Base-by-base conservation (phyloP, 2,329 filamentous ascomycete genomes). In the Venturia effusa region DNA sequence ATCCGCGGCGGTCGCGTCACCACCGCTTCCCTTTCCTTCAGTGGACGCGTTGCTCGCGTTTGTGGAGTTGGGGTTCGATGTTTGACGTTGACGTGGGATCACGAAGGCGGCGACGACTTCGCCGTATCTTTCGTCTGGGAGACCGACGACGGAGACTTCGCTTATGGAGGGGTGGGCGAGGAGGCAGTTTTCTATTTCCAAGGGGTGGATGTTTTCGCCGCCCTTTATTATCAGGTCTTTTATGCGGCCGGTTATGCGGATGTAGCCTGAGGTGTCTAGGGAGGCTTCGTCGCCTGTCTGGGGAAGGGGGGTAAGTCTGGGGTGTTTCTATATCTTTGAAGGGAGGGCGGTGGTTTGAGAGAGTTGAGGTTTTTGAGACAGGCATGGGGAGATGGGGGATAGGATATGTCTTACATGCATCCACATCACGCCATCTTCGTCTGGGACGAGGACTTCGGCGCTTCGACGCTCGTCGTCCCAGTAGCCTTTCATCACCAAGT, bases 151-250 rank as follows among this genome's bases (percentile, higher is more conserved):
- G 67, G 87, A 90, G 3, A 85, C 90, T 67, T 97, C 91, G 17
- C 81, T 79, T 0, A 97, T 80, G 3, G 80, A 79, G 1, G 84
- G 81, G 71, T 93, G 87, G 48, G 84, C 83, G 66, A 96, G 85
- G 6, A 97, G 81, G 68, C 86, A 93, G 72, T 95, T 92, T 74
- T 99, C 94, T 3, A 97, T 82, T 74, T 97, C 94, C 6, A 96
- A 80, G 0, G 94, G 94, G 73, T 96, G 90, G 64, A 97, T 96
- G 73, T 99, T 99, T 74, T 97, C 94, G 30, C 94, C 94, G 34
- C 90, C 93, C 32, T 91, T 84, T 72, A 97, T 97, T 69, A 99
- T 97, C 63, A 97, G 76, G 73, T 99, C 94, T 76, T 97, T 97
- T 72, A 96, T 93, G 19, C 92, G 82, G 3, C 92, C 91, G 0